These are phyloP conservation scores for Botryosphaeria agaves DNA, from an alignment of 2,329 filamentous ascomycete species.

Conservation along the genomic window DNA sequence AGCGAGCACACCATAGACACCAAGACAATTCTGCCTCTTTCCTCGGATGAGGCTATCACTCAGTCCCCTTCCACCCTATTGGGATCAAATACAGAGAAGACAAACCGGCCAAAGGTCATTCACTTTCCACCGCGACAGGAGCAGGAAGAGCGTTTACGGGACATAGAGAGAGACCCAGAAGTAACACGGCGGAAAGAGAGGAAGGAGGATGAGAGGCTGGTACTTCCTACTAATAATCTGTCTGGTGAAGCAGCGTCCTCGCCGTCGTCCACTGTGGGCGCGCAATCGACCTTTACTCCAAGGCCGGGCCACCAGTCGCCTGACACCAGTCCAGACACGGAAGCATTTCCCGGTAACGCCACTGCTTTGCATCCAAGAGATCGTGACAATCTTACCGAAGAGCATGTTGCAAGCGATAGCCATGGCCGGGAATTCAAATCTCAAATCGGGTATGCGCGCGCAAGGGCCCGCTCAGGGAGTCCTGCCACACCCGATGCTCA, in stretches of 20 bases:
- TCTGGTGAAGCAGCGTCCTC: constrained; percentile 22
- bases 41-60: too few relatives aligned
- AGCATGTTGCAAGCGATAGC: constrained; percentile 31
- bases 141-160: constrained; percentile 28
- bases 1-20: too few relatives aligned
- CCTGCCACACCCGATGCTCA: constrained; percentile 41
- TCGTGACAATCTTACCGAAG: constrained; percentile 16
- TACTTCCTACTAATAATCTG: constrained; percentile 10
- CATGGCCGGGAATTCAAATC: constrained; percentile 34
- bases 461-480: constrained; percentile 22
- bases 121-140: constrained; percentile 32
- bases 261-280: constrained; percentile 47
- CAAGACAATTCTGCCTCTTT: too few relatives aligned
- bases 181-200: constrained; percentile 17
- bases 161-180: constrained; percentile 22
- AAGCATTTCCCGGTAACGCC: constrained; percentile 22
- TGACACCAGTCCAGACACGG: constrained; percentile 57
- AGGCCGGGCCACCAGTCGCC: constrained; percentile 49
- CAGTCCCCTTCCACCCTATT: too few relatives aligned
- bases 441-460: constrained; percentile 27
- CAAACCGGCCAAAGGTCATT: constrained; percentile 21
- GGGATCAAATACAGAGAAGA: too few relatives aligned
- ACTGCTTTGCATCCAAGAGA: constrained; percentile 13
- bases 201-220: constrained; percentile 19
- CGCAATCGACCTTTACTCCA: constrained; percentile 58